Base-by-base conservation (phyloP, 2,329 filamentous ascomycete genomes). In the Onygenales sp. region DNA sequence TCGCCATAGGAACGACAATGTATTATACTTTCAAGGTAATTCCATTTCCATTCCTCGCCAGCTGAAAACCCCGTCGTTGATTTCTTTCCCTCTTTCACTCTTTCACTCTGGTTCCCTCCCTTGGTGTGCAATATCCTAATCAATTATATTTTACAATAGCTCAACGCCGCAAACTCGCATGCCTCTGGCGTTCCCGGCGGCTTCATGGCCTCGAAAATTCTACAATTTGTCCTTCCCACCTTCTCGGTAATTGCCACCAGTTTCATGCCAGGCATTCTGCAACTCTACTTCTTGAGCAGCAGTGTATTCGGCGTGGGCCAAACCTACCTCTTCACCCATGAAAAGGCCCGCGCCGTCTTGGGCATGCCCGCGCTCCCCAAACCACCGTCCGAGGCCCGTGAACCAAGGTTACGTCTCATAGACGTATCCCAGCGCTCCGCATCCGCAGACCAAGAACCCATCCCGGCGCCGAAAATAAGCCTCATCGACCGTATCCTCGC, bases 201-300 rank as follows among this genome's bases (percentile, higher is more conserved):
- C 38, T n/a, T n/a, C 31, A 43, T 27, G 17, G 33, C 31, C 21
- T 54, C 64, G 58, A 66, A 63, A 50, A 55, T 65, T 2, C 54
- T 78, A 36, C 57, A 68, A 11, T 65, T 70, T 42, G 66, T 71
- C 42, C 60, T 87, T 33, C 83, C 85, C 2, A 57, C 66, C 6
- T 36, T 85, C 2, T 74, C 80, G 7, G 68, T 80, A 33, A 2
- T 70, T 4, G 72, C 86, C 63, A 83, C 82, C 51, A 61, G 71
- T 10, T 78, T 70, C 56, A 77, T 79, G 64, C 78, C 82, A 0
- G 76, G 79, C 27, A 75, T 73, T 17, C 66, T 87, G 2, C 83
- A 86, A 63, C 63, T 87, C 33, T 85, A 81, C 71, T 86, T 89
- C 70, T 66, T 78, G 51, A 59, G 65, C 10, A 70, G 67, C 3